Conservation (phyloP, 2,329 filamentous ascomycete species). For the Fusarium sacchari region DNA sequence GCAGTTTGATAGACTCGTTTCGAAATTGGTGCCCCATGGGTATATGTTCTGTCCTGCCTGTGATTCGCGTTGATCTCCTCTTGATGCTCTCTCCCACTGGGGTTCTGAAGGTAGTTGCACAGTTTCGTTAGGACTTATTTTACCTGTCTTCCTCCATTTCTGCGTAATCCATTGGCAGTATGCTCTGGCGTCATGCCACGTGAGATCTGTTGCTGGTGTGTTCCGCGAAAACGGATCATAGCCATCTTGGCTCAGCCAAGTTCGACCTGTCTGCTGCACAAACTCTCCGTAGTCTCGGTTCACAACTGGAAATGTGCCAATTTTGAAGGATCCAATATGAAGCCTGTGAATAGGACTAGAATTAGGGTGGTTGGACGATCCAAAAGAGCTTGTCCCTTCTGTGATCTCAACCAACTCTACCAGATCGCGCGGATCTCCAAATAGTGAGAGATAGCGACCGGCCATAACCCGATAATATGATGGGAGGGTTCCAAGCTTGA, state of each 20-base stretch:
- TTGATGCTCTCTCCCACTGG: neutral
- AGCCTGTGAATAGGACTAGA: neutral
- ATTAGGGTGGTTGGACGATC: neutral
- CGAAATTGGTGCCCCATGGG: neutral
- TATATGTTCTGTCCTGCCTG: neutral
- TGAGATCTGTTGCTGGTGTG: neutral
- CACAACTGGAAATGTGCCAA: neutral
- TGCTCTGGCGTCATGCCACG: neutral
- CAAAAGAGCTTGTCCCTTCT: neutral
- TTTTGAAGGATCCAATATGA: neutral
- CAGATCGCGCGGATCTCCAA: neutral
- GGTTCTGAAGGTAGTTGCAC: neutral
- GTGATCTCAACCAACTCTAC: fast-evolving
- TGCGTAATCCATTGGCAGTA: neutral
- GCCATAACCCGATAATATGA: neutral
- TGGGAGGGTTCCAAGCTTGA: neutral
- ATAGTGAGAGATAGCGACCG: neutral
- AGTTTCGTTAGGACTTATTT: neutral
- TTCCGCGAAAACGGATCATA: neutral
- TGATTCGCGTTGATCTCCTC: neutral
- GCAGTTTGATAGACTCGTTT: neutral
- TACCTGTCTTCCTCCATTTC: neutral
- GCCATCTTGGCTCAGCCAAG: neutral
- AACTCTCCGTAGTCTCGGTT: neutral
- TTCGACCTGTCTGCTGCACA: neutral